Percentiles rank a stretch among this genome's conserved stretches.
Conservation (phyloP, 768 basidiomycete genomes). For the Pleurotus tuoliensis region DNA sequence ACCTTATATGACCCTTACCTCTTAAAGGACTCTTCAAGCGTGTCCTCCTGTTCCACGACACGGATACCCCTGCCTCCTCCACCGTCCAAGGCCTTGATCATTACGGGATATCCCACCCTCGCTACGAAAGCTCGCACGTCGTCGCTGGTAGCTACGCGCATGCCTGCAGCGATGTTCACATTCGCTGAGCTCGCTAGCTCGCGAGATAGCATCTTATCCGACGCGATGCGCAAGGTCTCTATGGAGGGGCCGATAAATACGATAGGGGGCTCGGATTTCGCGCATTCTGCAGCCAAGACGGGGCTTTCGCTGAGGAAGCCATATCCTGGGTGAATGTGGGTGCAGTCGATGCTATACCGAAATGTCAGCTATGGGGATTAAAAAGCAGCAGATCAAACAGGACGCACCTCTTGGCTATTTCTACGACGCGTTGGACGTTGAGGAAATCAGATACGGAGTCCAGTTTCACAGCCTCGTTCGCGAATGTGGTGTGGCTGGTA, state of each 20-base stretch:
- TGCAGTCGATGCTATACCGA: slow-evolving; percentile 19
- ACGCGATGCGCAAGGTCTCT: slow-evolving; percentile 73
- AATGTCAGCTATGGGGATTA: background rate
- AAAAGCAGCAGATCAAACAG: background rate
- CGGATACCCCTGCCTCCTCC: slow-evolving; percentile 91
- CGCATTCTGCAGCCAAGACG: slow-evolving; percentile 72
- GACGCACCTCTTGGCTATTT: slow-evolving; percentile 23
- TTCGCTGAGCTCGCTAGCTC: slow-evolving; percentile 26
- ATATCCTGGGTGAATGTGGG: slow-evolving; percentile 54
- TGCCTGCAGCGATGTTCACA: slow-evolving; percentile 27
- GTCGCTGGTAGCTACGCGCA: slow-evolving; percentile 18
- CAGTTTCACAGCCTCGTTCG: slow-evolving; percentile 86
- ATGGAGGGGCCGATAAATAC: slow-evolving; percentile 81
- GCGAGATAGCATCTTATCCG: slow-evolving; percentile 34
- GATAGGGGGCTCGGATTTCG: slow-evolving; percentile 55
- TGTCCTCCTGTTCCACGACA: slow-evolving; percentile 68
- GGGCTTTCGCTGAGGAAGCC: slow-evolving; percentile 89
- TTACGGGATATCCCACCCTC: slow-evolving; percentile 45
- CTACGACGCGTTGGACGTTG: slow-evolving; percentile 25
- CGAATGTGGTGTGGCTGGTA: slow-evolving; percentile 75
- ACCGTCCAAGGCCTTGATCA: slow-evolving; percentile 91
- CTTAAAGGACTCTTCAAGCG: slow-evolving; percentile 72
- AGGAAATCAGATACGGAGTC: slow-evolving; percentile 55
- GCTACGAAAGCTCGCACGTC: slow-evolving; percentile 25
- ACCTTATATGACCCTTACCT: slow-evolving; percentile 26